Percentiles rank a stretch among this genome's conserved stretches.
These are phyloP conservation scores for Phytophthora quininea DNA, from an alignment of 352 stramenopile genomes.

Conservation along the genomic window DNA sequence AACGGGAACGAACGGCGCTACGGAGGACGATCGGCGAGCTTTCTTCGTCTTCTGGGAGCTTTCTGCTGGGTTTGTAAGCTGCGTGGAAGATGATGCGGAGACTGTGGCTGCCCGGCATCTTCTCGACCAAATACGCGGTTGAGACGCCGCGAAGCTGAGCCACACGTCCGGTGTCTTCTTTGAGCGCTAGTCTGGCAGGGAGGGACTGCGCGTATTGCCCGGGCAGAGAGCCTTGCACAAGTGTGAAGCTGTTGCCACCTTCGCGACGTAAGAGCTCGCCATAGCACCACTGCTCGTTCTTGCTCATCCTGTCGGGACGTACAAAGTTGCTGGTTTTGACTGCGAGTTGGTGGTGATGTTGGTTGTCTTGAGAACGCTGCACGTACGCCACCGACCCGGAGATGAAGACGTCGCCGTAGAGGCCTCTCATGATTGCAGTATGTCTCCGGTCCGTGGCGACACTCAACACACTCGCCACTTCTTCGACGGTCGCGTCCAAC, in stretches of 20 bases:
- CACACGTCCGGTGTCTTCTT: slow-evolving; percentile 27
- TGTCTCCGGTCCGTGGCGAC: slow-evolving; percentile 21
- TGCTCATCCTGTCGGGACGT: slow-evolving; percentile 33
- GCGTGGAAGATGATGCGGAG: slow-evolving; percentile 52
- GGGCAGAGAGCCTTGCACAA: slow-evolving; percentile 28
- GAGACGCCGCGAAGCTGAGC: slow-evolving; percentile 43
- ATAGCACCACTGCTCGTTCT: slow-evolving; percentile 55
- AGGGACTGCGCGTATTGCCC: slow-evolving; percentile 9
- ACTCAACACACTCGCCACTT: slow-evolving; percentile 35
- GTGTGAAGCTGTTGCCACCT: slow-evolving; percentile 21
- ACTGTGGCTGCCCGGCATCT: slow-evolving; percentile 15
- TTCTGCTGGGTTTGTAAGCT: slow-evolving; percentile 6
- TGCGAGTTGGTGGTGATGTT: slow-evolving; percentile 20
- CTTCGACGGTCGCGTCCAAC: slow-evolving; percentile 36
- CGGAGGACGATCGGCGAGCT: background rate
- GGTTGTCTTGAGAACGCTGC: slow-evolving; percentile 7
- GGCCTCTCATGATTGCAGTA: slow-evolving; percentile 35
- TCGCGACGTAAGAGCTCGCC: slow-evolving; percentile 32
- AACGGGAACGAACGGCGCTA: slow-evolving; percentile 14
- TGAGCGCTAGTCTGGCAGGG: slow-evolving; percentile 19
- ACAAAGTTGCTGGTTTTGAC: slow-evolving; percentile 47
- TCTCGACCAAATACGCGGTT: slow-evolving; percentile 38
- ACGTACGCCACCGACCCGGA: slow-evolving; percentile 33
- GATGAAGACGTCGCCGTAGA: slow-evolving; percentile 44
- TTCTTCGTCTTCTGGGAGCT: background rate